Conservation (phyloP, 108 stramenopile genomes). For the Nitzschia putrida region DNA sequence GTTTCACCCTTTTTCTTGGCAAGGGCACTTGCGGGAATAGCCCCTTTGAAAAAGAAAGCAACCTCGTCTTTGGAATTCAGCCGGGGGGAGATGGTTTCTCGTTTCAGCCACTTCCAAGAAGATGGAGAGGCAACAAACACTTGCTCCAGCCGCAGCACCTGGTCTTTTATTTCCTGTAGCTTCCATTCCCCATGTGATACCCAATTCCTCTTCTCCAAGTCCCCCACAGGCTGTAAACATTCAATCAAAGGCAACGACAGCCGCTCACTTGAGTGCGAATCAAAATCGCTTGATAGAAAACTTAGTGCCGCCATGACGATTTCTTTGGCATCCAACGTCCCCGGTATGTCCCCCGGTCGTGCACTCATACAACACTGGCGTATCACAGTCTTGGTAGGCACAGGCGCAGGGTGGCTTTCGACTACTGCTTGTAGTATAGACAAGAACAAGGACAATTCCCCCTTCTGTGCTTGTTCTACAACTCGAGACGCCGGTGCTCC, state of each 20-base stretch:
- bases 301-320: constrained; percentile 66
- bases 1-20: constrained; percentile 14
- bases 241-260: constrained; percentile 35
- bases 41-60: constrained; percentile 32
- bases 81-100: constrained; percentile 31
- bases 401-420: neutral
- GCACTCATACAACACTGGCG: constrained; percentile 58
- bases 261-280: constrained; percentile 15
- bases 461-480: constrained; percentile 6
- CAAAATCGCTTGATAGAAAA: constrained; percentile 47
- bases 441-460: constrained; percentile 38
- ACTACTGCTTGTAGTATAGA: constrained; percentile 29
- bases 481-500: constrained; percentile 8
- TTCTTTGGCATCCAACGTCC: constrained; percentile 75
- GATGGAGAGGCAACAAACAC: constrained; percentile 37
- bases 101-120: constrained; percentile 40
- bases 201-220: constrained; percentile 50
- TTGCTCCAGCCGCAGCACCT: constrained; percentile 35
- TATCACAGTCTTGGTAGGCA: constrained; percentile 59
- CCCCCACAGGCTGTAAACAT: constrained; percentile 24
- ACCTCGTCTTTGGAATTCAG: constrained; percentile 29
- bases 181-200: constrained; percentile 38
- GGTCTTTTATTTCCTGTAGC: constrained; percentile 24
- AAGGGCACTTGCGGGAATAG: constrained; percentile 27
- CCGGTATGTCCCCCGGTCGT: constrained; percentile 64